Percentiles rank a stretch among this genome's conserved stretches.
These are phyloP conservation scores for Collybiopsis luxurians DNA, from an alignment of 768 basidiomycete species.

Conservation along the genomic window DNA sequence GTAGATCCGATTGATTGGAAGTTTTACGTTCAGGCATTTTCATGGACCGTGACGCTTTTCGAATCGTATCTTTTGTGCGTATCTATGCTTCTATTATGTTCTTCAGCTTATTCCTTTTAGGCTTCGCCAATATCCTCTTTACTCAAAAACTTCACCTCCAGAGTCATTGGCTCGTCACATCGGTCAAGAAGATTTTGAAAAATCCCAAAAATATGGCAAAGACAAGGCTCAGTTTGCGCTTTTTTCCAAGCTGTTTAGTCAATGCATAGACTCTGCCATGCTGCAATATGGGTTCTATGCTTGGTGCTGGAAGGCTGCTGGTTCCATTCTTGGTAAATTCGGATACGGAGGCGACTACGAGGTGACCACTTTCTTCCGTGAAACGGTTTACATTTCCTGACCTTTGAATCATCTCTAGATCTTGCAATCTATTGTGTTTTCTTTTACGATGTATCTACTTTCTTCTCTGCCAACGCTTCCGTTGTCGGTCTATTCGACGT, in stretches of 20 bases:
- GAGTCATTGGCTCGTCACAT: slow-evolving; percentile 68
- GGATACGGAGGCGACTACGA: slow-evolving; percentile 75
- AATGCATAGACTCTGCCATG: slow-evolving; percentile 64
- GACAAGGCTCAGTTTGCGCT: slow-evolving; percentile 88
- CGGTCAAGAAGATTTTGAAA: slow-evolving; percentile 68
- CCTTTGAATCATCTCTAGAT: slow-evolving; percentile 48
- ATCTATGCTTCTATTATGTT: neutral
- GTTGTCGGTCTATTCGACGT: slow-evolving; percentile 80
- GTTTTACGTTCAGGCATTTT: slow-evolving; percentile 71
- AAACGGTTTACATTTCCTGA: neutral
- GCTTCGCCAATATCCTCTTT: slow-evolving; percentile 82
- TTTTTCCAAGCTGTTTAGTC: slow-evolving; percentile 71
- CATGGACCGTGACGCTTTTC: slow-evolving; percentile 78
- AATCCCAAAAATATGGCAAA: slow-evolving; percentile 88
- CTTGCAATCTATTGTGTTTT: slow-evolving; percentile 77
- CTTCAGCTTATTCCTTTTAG: slow-evolving; percentile 20
- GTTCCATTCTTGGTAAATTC: slow-evolving; percentile 41
- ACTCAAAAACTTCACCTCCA: slow-evolving; percentile 73
- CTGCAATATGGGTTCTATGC: slow-evolving; percentile 79
- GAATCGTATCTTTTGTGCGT: slow-evolving; percentile 86
- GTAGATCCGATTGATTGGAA: slow-evolving; percentile 80
- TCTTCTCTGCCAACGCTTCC: slow-evolving; percentile 74
- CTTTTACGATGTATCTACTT: slow-evolving; percentile 60
- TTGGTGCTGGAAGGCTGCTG: slow-evolving; percentile 76
- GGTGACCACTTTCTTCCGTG: slow-evolving; percentile 38